Evolutionary conservation across 2,329 filamentous ascomycete genomes (phyloP), one percentile per base, ranked within the genome.

Genomic region (Cyclaneusma minus): DNA sequence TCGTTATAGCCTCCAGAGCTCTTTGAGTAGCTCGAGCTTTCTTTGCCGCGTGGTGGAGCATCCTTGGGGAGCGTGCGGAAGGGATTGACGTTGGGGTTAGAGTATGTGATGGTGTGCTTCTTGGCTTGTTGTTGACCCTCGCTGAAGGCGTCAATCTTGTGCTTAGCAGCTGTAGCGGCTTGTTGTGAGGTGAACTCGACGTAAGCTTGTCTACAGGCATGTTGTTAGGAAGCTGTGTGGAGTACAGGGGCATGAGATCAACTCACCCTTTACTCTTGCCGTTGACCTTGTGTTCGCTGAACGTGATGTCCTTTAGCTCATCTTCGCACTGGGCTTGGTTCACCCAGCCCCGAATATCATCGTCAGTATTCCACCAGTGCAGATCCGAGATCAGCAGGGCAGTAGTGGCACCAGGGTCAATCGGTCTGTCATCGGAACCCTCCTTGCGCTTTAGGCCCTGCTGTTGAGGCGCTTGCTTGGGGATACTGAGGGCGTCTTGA

Each of bases 231-330:
- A 4, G 11, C 16, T 9, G 11, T 22, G 17, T 15, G n/a, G 12
- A 7, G 16, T n/a, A n/a, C 10, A 10, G n/a, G 18, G 14, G 20
- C 6, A 11, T 10, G 18, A 7, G 8, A 21, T 8, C 10, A 12
- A 52, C 72, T 36, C 63, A 92, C 85, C 89, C 87, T 59, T 95
- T 94, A 55, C 83, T 93, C 58, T 98, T 98, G 40, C 89, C 89
- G 40, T 98, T 98, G 24, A 95, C 85, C 50, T 98, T 98, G 54
- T 95, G 89, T 50, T 98, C 89, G 43, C 83, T 94, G 50, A 95
- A 98, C 0, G 85, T 93, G 27, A 98, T 71, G 34, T 95, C 89
- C 43, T 81, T 84, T 11, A 95, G 57, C 43, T 93, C 82, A 23
- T 75, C 66, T 49, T 95, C 89, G 39, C 72, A 81, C 3, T 67